Evolutionary conservation across 2,329 filamentous ascomycete species (phyloP), one percentile per base, ranked within the genome.

Genomic region (Xylariaceae sp.): DNA sequence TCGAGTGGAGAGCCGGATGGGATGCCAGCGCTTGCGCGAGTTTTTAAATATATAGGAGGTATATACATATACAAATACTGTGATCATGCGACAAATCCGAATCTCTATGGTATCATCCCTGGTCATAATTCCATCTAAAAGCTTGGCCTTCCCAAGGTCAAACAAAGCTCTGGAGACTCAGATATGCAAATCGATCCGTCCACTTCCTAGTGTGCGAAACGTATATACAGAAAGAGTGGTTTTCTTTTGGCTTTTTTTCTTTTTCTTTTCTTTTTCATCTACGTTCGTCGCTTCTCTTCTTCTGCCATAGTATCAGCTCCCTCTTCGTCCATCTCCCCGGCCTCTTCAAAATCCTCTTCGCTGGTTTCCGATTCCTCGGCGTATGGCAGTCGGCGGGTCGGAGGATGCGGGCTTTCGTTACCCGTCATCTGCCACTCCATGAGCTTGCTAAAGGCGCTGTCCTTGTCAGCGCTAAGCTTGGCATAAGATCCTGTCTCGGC

Each of bases 371-470:
- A 11, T 7, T 67, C 67, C 4, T 67, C 66, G 6, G 75, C 24
- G 79, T 84, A 81, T 4, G 65, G 72, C 3, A 72, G 70, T 8
- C 68, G 69, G 63, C 62, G n/a, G 66, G 66, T 41, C 57, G 67
- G 16, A 60, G 68, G 74, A 3, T 79, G 70, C 0, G 78, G 71
- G 7, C 78, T 67, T 50, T 96, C 91, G 7, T 89, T 88, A 10
- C 92, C 93, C 64, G 83, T 94, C 84, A 97, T 89, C 75, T 99
- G 94, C 92, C 92, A 97, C 73, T 97, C 93, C 94, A 99, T 99
- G 47, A 99, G 79, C 74, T 89, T 94, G 64, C 87, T 93, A 69
- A 99, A 99, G 2, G 92, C 91, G 46, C 93, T 95, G 8, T 88
- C 77, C 13, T 83, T 81, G 55, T 91, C 84, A 4, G 82, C 78